phyloP scores from a whole-genome alignment of 176 grass and related monocot species.

The Aegilops longissima region DNA sequence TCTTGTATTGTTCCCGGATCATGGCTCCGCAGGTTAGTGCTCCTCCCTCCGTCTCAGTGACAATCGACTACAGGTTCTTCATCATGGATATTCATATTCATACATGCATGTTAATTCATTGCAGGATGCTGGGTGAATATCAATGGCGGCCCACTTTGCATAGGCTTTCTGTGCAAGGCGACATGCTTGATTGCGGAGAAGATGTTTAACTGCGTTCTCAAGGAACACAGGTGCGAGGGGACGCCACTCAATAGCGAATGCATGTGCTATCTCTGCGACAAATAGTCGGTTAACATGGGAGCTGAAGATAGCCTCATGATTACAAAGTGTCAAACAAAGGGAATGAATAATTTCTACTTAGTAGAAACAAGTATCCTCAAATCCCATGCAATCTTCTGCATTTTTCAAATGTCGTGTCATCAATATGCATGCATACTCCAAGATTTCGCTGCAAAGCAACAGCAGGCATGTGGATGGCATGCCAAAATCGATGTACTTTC shows the following conservation, averaged over 20 bases:
- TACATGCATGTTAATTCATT: background rate
- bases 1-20: background rate
- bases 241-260: background rate
- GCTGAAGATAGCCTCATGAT: background rate
- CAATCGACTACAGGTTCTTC: too few species aligned
- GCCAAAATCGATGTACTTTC: background rate
- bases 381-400: background rate
- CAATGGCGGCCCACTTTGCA: background rate
- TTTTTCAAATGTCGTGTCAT: background rate
- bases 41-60: background rate
- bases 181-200: slow-evolving; percentile 18
- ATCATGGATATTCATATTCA: background rate
- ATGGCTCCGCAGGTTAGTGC: background rate
- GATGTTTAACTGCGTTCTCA: background rate
- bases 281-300: background rate
- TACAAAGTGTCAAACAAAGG: background rate
- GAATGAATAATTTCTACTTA: background rate
- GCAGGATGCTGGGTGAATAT: background rate
- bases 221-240: background rate
- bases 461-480: too few species aligned
- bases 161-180: background rate
- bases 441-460: too few species aligned
- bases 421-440: background rate
- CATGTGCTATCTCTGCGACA: slow-evolving; percentile 9
- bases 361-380: background rate